A percentile compares a stretch with the other conserved stretches of the same genome.
These are phyloP conservation scores for Sporobolomyces roseus DNA, from an alignment of 768 basidiomycete genomes.

Conservation along the genomic window DNA sequence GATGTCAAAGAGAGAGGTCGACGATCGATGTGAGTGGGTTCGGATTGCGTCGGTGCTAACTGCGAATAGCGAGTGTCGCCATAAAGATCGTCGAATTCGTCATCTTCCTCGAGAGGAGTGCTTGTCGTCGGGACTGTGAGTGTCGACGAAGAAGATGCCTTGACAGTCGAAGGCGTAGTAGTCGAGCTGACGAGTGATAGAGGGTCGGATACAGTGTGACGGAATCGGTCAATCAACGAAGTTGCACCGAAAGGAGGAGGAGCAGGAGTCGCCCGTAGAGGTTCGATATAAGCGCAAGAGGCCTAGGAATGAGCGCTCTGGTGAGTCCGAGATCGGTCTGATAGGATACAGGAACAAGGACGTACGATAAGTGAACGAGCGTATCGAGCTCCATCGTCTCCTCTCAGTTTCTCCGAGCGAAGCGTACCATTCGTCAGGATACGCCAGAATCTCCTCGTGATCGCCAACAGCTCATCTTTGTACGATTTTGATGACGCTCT, in stretches of 20 bases:
- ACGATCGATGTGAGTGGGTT: not conserved
- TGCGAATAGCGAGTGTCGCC: constrained; percentile 12
- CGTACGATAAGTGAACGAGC: constrained; percentile 24
- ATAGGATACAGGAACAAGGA: too few relatives aligned
- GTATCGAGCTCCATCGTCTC: not conserved
- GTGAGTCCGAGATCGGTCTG: not conserved
- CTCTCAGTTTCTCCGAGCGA: constrained; percentile 5
- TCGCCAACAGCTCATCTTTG: constrained; percentile 21
- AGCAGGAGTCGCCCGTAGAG: not conserved
- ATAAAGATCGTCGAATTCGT: not conserved
- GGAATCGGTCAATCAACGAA: constrained; percentile 6
- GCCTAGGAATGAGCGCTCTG: not conserved
- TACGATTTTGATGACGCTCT: constrained; percentile 1
- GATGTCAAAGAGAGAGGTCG: too few relatives aligned
- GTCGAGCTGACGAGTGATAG: not conserved
- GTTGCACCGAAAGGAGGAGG: not conserved
- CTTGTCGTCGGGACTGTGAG: not conserved
- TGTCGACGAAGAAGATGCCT: not conserved
- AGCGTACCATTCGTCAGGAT: not conserved
- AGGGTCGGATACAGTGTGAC: not conserved
- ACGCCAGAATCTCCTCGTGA: constrained; percentile 22
- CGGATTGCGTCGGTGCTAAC: constrained; percentile 1
- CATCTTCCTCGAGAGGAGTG: constrained; percentile 6
- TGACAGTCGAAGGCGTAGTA: not conserved
- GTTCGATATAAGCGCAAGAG: constrained; percentile 28